Base-by-base conservation (phyloP, 106 monocot genomes). In the Hemerocallis citrina region DNA sequence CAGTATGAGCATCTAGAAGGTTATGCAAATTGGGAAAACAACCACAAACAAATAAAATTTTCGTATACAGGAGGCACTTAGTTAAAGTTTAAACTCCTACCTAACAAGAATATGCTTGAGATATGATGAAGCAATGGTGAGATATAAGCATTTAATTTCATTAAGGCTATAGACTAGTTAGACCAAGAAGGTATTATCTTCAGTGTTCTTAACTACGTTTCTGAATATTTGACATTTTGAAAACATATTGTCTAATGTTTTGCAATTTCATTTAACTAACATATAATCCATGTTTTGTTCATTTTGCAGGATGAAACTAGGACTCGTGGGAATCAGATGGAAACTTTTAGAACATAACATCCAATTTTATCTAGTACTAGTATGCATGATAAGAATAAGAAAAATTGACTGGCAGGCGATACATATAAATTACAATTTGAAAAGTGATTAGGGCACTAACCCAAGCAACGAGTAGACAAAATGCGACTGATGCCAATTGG, bases 401-500 rank as follows among this genome's bases (percentile, higher is more conserved):
- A 56, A 34, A 34, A 28, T n/a, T n/a, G n/a, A n/a, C n/a, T n/a
- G n/a, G n/a, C 4, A 34, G 52, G 56, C 19, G 21, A 36, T 57
- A 57, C 57, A 27, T 10, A n/a, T 31, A 62, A 62, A 43, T 27
- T 27, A 7, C 12, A 59, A 40, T 38, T 41, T 27, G 31, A 8
- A 28, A 41, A 71, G 41, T 49, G 22, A 22, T 52, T 16, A 59
- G 61, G 22, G 30, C 37, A 84, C 86, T 38, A 55, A 96, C 95
- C 95, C 90, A 96, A 50, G 95, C 95, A 79, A 96, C 84, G 54
- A 96, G 84, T 33, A 96, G 80, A 61, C 95, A 96, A 74, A 96
- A 96, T 51, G 95, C 95, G 40, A 96, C 95, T n/a, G 95, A 67
- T 31, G 95, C 90, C 75, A 96, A 70, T 57, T 96, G 95, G 68